Percentiles rank a stretch among this genome's conserved stretches.
These are phyloP conservation scores for Colletotrichum trifolii DNA, from an alignment of 2,329 filamentous ascomycete species.

Conservation along the genomic window DNA sequence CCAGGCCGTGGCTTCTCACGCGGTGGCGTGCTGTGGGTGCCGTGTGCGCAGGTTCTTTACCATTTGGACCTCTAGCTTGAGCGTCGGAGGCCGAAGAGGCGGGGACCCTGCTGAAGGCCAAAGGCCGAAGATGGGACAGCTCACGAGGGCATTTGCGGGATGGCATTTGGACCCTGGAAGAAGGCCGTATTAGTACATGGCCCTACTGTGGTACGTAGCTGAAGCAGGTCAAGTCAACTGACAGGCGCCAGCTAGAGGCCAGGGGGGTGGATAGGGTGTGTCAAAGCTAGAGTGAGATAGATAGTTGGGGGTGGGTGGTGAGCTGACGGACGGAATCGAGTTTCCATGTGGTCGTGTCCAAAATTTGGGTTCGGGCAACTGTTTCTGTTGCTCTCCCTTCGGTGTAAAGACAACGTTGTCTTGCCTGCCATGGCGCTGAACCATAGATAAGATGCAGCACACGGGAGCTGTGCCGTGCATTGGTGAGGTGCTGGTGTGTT, in stretches of 20 bases:
- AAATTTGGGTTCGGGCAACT: slow-evolving; percentile 1
- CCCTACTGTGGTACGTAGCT: background rate
- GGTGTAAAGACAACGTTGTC: background rate
- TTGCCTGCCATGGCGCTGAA: background rate
- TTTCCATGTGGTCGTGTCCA: slow-evolving; percentile 31
- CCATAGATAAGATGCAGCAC: no score
- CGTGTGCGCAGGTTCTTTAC: no score
- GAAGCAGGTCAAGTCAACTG: background rate
- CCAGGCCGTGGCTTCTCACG: no score
- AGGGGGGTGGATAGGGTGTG: background rate
- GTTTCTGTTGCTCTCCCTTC: slow-evolving; percentile 29
- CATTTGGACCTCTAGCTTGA: no score
- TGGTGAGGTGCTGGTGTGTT: no score
- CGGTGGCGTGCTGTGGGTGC: no score
- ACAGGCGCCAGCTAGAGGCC: slow-evolving; percentile 1
- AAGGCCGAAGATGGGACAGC: slow-evolving; percentile 27
- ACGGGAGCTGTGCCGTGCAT: no score
- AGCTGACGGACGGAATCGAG: background rate
- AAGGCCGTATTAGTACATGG: background rate
- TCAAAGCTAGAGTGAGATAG: no score
- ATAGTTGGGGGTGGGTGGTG: background rate
- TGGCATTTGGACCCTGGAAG: slow-evolving; percentile 29
- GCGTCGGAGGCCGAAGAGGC: no score
- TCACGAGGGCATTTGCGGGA: slow-evolving; percentile 10
- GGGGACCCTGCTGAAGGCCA: background rate